Conservation (phyloP, 2,329 filamentous ascomycete genomes). For the Penicillium vulpinum region DNA sequence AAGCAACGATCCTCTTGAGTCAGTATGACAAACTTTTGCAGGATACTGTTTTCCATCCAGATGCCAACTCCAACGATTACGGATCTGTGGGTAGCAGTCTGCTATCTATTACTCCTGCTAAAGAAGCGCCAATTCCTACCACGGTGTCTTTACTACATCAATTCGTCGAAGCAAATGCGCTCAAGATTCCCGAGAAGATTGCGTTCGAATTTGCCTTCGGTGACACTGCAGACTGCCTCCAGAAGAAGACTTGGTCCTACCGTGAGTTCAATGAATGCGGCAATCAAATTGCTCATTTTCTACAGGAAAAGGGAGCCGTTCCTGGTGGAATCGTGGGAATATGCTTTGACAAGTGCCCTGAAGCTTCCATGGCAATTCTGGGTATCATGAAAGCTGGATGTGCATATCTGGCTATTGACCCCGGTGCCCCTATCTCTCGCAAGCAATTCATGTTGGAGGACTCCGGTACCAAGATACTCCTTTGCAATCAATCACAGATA, state of each 20-base stretch:
- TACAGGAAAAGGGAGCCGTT: constrained; percentile 52
- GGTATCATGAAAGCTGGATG: constrained; percentile 81
- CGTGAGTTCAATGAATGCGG: constrained; percentile 67
- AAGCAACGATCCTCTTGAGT: constrained; percentile 64
- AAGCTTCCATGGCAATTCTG: constrained; percentile 78
- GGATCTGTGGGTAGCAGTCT: constrained; percentile 26
- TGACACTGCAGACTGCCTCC: constrained; percentile 50
- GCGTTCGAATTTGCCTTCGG: constrained; percentile 75
- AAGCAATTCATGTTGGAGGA: constrained; percentile 77
- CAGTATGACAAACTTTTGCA: constrained; percentile 72
- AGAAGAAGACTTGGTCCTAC: constrained; percentile 69
- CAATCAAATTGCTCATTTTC: constrained; percentile 69
- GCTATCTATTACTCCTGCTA: constrained; percentile 67
- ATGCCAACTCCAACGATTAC: constrained; percentile 44
- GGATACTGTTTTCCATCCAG: constrained; percentile 56
- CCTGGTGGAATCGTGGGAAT: constrained; percentile 68
- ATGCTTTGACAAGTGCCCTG: constrained; percentile 81
- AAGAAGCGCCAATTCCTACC: constrained; percentile 57
- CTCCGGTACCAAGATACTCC: constrained; percentile 63
- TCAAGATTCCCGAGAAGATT: constrained; percentile 55
- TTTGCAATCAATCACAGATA: constrained; percentile 56
- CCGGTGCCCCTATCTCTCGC: constrained; percentile 68
- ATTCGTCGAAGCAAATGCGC: constrained; percentile 69
- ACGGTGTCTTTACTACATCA: constrained; percentile 68
- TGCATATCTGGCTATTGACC: constrained; percentile 77